These are phyloP conservation scores for Metrosideros polymorpha DNA, from an alignment of 441 rosid species.

Conservation along the genomic window DNA sequence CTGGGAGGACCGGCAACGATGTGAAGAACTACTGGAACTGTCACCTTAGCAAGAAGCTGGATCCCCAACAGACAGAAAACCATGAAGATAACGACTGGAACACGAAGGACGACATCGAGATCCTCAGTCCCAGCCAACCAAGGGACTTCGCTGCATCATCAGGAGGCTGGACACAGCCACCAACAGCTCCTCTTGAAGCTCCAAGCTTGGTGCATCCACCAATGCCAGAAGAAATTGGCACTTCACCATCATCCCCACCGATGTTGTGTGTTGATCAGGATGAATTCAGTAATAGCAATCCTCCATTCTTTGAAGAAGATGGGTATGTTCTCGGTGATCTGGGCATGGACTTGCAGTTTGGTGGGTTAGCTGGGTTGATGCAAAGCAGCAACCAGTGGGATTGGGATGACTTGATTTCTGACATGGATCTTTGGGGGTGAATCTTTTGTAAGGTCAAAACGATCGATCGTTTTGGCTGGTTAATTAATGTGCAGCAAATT, in stretches of 20 bases:
- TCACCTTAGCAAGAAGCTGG: slow-evolving; percentile 24
- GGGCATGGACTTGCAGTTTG: not conserved
- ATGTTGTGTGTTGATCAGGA: not conserved
- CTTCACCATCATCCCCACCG: not conserved
- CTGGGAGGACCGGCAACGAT: slow-evolving; percentile 32
- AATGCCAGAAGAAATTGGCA: not conserved
- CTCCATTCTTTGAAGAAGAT: not conserved
- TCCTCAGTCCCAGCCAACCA: not conserved
- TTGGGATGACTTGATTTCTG: not conserved
- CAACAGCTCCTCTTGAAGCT: not conserved
- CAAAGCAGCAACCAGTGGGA: not conserved
- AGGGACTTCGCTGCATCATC: not conserved
- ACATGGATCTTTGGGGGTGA: not conserved
- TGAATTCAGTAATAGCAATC: not conserved
- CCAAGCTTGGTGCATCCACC: not conserved
- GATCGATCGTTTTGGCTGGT: not conserved
- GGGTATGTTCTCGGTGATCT: not conserved
- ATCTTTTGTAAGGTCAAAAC: not conserved
- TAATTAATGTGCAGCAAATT: not conserved
- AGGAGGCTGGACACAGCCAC: not conserved
- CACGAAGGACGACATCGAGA: not conserved
- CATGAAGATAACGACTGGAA: not conserved
- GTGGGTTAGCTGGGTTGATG: not conserved
- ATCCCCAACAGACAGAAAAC: not conserved
- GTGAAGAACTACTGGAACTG: slow-evolving; percentile 44